Conservation (phyloP, 768 basidiomycete species). For the Pleurotus citrinopileatus region DNA sequence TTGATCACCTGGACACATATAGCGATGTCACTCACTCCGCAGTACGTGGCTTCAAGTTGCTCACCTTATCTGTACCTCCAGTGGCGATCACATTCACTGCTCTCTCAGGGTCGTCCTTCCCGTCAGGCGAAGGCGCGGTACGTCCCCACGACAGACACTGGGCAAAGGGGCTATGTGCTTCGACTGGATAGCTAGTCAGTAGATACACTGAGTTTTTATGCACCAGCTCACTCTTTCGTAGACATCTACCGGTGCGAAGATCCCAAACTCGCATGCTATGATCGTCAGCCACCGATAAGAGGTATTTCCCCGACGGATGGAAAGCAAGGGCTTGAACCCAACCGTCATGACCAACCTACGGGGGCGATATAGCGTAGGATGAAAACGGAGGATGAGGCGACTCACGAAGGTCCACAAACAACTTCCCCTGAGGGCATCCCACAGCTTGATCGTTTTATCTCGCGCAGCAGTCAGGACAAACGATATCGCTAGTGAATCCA, state of each 20-base stretch:
- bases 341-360: conserved; percentile 77
- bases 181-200: conserved; percentile 45
- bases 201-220: neutral
- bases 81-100: conserved; percentile 69
- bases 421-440: conserved; percentile 85
- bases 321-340: conserved; percentile 89
- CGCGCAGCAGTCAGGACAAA: conserved; percentile 83
- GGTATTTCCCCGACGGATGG: conserved; percentile 86
- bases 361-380: conserved; percentile 8
- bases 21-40: neutral
- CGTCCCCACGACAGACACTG: conserved; percentile 81
- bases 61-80: conserved; percentile 64
- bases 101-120: conserved; percentile 46
- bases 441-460: conserved; percentile 90
- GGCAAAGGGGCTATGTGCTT: conserved; percentile 86
- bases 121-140: conserved; percentile 40
- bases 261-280: conserved; percentile 93
- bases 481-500: conserved; percentile 6
- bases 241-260: conserved; percentile 77
- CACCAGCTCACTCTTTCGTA: conserved; percentile 36
- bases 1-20: neutral
- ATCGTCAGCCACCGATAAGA: conserved; percentile 91
- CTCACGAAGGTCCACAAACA: conserved; percentile 72
- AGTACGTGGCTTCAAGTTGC: conserved; percentile 56
- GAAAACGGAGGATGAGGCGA: conserved; percentile 11